A percentile compares a stretch with the other conserved stretches of the same genome.
Evolutionary conservation across 805 yeast genomes (phyloP).

Genomic region (Starmerella geochares): DNA sequence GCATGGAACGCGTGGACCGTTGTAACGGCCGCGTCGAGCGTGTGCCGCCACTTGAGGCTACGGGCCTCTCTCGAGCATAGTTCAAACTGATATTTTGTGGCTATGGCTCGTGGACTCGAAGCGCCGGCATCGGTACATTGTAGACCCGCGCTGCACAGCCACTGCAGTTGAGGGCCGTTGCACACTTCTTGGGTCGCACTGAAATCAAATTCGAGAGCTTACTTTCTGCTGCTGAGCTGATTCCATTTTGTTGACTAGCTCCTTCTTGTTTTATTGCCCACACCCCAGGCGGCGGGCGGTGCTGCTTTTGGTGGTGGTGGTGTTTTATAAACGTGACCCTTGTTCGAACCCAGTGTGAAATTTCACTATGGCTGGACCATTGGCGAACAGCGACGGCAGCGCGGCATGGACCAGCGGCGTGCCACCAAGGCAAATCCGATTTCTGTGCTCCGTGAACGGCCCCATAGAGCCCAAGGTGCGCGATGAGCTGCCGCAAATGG

Average conservation of each 20-base stretch:
- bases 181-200: too few relatives aligned
- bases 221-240: too few relatives aligned
- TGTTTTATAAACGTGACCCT: conserved; percentile 2
- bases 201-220: too few relatives aligned
- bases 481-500: conserved; percentile 72
- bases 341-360: background rate
- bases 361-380: conserved; percentile 30
- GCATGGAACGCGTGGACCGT: too few relatives aligned
- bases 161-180: too few relatives aligned
- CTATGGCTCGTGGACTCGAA: too few relatives aligned
- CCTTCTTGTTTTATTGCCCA: background rate
- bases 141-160: too few relatives aligned
- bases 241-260: background rate
- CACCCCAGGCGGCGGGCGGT: background rate
- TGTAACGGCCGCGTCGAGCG: too few relatives aligned
- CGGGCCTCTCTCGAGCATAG: too few relatives aligned
- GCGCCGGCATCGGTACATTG: too few relatives aligned
- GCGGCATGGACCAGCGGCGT: conserved; percentile 41
- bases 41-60: too few relatives aligned
- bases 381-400: conserved; percentile 72
- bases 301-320: background rate
- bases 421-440: conserved; percentile 27
- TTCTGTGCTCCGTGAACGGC: conserved; percentile 69
- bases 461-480: conserved; percentile 77
- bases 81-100: too few relatives aligned